These are phyloP conservation scores for Baudoinia panamericana DNA, from an alignment of 495 filamentous ascomycete genomes.

Conservation along the genomic window DNA sequence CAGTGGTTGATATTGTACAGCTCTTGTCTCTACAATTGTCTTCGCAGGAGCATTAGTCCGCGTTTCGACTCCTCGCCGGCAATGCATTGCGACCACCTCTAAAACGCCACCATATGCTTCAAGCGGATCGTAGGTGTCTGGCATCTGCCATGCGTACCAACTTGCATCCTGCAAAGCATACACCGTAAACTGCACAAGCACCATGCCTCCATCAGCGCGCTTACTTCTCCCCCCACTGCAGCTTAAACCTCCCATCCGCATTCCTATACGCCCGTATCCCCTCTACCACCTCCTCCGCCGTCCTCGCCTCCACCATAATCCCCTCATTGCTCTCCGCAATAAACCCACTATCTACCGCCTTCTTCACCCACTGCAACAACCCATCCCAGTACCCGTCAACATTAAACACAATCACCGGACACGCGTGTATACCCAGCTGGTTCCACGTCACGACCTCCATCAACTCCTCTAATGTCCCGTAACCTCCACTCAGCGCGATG, in stretches of 20 bases:
- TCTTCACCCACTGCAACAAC: conserved; percentile 66
- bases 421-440: conserved; percentile 82
- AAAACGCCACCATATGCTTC: no score
- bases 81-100: no score
- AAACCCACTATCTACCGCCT: conserved; percentile 63
- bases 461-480: conserved; percentile 90
- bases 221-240: conserved; percentile 63
- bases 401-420: conserved; percentile 70
- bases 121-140: no score
- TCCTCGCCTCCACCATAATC: conserved; percentile 66
- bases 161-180: no score
- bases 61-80: no score
- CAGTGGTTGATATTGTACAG: no score
- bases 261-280: conserved; percentile 61
- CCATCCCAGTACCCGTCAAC: conserved; percentile 86
- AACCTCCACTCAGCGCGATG: conserved; percentile 78
- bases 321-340: conserved; percentile 50
- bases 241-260: conserved; percentile 56
- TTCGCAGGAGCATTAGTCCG: no score
- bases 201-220: neutral
- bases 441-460: conserved; percentile 98
- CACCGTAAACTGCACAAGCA: no score
- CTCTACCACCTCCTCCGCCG: conserved; percentile 55
- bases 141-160: no score
- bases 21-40: no score